phyloP scores from a whole-genome alignment of 768 basidiomycete species.

The Lactarius pseudohatsudake region DNA sequence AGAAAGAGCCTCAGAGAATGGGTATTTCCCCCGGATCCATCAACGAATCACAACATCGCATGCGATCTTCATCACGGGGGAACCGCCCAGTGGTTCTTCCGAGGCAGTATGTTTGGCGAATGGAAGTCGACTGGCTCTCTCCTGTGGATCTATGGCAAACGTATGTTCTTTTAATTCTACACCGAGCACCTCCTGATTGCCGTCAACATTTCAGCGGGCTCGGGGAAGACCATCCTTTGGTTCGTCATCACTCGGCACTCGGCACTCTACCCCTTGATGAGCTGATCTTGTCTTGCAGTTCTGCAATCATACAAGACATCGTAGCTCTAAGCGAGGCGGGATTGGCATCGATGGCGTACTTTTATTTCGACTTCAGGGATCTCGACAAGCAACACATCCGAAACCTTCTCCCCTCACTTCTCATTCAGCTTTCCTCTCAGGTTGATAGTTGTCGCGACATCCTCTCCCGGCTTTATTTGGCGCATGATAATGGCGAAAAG shows the following conservation, averaged over 20 bases:
- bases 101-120: background rate
- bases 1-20: background rate
- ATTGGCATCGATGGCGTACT: no score
- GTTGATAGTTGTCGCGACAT: no score
- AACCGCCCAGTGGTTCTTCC: background rate
- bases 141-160: background rate
- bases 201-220: background rate
- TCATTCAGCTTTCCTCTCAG: no score
- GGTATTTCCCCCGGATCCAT: background rate
- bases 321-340: background rate
- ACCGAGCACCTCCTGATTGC: background rate
- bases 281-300: background rate
- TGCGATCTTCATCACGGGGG: background rate
- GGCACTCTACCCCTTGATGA: background rate
- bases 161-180: background rate
- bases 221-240: no score
- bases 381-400: no score
- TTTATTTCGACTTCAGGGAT: no score
- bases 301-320: background rate
- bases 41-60: background rate
- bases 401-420: no score
- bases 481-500: no score
- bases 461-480: no score
- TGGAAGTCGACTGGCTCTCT: background rate
- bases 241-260: no score